These are phyloP conservation scores for Pigoraptor vietnamica DNA, from an alignment of 78 protist species.

Conservation along the genomic window DNA sequence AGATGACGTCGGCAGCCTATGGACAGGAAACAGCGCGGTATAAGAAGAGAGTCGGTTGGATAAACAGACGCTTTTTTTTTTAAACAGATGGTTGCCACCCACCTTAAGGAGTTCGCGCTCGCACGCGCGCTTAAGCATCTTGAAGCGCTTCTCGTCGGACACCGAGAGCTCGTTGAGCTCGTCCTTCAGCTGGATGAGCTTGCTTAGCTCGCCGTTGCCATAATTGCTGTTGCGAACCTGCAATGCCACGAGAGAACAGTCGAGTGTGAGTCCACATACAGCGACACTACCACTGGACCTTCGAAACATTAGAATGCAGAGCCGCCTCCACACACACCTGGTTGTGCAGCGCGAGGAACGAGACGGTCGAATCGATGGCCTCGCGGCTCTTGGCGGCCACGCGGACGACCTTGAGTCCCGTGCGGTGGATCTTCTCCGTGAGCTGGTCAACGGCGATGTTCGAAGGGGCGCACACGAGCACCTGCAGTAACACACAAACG, in stretches of 20 bases:
- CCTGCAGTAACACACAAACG: slow-evolving; percentile 45
- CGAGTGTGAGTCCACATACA: neutral
- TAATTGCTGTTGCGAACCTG: neutral
- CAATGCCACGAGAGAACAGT: neutral
- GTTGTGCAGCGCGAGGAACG: slow-evolving; percentile 89
- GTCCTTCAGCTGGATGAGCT: slow-evolving; percentile 76
- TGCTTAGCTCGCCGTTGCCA: slow-evolving; percentile 67
- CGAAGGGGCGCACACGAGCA: slow-evolving; percentile 96
- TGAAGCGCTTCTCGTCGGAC: slow-evolving; percentile 62
- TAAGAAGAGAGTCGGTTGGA: neutral
- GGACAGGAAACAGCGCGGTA: neutral
- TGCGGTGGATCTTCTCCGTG: slow-evolving; percentile 86
- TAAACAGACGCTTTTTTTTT: too few relatives aligned
- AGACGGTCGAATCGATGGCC: slow-evolving; percentile 78
- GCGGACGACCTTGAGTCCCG: slow-evolving; percentile 97
- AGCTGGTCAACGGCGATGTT: slow-evolving; percentile 99
- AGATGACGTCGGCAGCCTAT: slow-evolving; percentile 93
- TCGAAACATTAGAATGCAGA: too few relatives aligned
- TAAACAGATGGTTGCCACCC: too few relatives aligned
- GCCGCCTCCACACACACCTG: slow-evolving; percentile 46
- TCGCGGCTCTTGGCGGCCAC: slow-evolving; percentile 95
- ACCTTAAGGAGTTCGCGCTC: slow-evolving; percentile 81
- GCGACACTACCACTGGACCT: neutral
- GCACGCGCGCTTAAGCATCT: slow-evolving; percentile 20
- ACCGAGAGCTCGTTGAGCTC: slow-evolving; percentile 57